Evolutionary conservation across 164 flowering plant genomes (phyloP).

Genomic region (Aristolochia contorta): DNA sequence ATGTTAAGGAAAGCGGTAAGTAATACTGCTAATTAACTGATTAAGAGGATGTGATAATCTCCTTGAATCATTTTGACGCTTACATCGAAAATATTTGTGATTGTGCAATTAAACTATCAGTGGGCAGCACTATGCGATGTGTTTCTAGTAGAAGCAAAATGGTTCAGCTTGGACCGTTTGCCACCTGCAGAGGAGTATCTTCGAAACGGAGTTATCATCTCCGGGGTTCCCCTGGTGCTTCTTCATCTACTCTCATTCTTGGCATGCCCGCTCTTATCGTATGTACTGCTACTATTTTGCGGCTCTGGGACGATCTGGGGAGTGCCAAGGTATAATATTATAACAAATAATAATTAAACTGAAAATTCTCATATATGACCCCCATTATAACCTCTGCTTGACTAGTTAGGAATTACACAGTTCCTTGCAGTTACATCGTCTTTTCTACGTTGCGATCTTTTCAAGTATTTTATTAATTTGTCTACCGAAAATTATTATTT

Average conservation of each 20-base stretch:
- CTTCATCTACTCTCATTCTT: conserved; percentile 20
- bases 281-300: conserved; percentile 15
- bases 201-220: conserved; percentile 12
- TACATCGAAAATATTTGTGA: too few relatives aligned
- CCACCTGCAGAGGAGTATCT: conserved; percentile 29
- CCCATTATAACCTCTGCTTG: too few relatives aligned
- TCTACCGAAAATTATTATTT: too few relatives aligned
- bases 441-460: too few relatives aligned
- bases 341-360: too few relatives aligned
- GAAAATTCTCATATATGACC: conserved; percentile 9
- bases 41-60: too few relatives aligned
- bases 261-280: conserved; percentile 4
- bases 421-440: too few relatives aligned
- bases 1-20: conserved; percentile 31
- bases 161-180: conserved; percentile 14
- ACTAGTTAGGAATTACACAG: too few relatives aligned
- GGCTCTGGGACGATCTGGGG: conserved; percentile 26
- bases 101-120: neutral
- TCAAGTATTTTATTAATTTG: too few relatives aligned
- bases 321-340: conserved; percentile 14
- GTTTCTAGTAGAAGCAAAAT: conserved; percentile 25
- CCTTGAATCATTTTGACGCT: neutral
- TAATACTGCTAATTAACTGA: neutral
- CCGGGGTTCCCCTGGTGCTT: conserved; percentile 18
- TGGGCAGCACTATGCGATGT: conserved; percentile 10